Evolutionary conservation across 352 stramenopile species (phyloP), one percentile per base, ranked within the genome.

Genomic region (Pythium folliculosum): DNA sequence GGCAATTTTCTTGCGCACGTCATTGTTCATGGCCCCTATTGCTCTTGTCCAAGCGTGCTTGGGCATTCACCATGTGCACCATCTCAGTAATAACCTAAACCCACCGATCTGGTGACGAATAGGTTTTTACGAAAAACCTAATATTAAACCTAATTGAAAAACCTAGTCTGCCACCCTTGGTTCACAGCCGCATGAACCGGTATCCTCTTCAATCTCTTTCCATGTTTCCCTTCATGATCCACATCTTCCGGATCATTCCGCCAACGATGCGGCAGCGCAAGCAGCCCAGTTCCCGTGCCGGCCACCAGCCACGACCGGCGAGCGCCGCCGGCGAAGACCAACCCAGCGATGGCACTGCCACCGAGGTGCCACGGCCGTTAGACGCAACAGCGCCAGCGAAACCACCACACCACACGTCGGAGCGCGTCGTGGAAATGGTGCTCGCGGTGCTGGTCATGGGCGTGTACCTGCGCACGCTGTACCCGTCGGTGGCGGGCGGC

Each of bases 401-500:
- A 19, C 1, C 40, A 21, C 9, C 40, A 5, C 7, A 21, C 0
- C 37, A 19, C 4, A 25, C 23, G 12, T 35, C 19, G 9, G 57
- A 62, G 22, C 51, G 50, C 8, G 1, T 22, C 19, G 57, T 62
- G 0, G 57, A 66, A 38, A 10, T 48, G 5, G 52, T 8, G 16
- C 54, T 73, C 10, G 60, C 21, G 5, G n/a, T 7, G 23, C 21
- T 62, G 1, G 50, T 75, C 30, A 60, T 75, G 62, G 59, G 52
- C 22, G 70, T 95, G 16, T 98, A 98, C 72, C 57, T 79, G 1
- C 60, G 73, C 55, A 98, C 92, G 19, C 63, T 93, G 27, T 96
- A 94, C 48, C 83, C 86, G 16, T 93, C 88, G 0, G 88, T 98
- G 8, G 87, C 88, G 16, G 93, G 95, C 8, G 95, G 92, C 19